Base-by-base conservation (phyloP, 2,329 filamentous ascomycete species). In the Botryotinia calthae region DNA sequence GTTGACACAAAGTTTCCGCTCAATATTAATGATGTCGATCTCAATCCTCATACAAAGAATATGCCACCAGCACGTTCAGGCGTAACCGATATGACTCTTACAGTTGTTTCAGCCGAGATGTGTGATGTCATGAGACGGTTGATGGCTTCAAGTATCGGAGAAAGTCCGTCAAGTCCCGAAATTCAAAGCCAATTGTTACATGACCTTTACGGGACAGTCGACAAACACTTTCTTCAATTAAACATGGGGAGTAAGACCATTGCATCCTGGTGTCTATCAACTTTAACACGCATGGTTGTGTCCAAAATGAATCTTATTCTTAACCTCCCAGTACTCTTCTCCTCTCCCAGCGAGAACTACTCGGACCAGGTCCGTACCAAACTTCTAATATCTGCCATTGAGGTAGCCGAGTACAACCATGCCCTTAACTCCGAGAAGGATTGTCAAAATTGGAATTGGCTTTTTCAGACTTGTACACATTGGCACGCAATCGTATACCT, bases 391-490 rank as follows among this genome's bases (percentile, higher is more conserved):
- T 82, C 86, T 0, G 86, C 85, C 3, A 84, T 88, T 28, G 87
- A 88, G 74, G 82, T 88, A 0, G 86, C 87, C 59, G 87, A 89
- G 77, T 88, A 87, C 76, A 87, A 85, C 73, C 84, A 87, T 74
- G 82, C 84, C 1, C 79, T 90, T n/a, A 87, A 86, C 69, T 81
- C 83, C 4, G 86, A 89, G 72, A 80, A 82, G 3, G 82, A 81
- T 25, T 84, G 83, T 70, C 83, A 83, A 16, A 85, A 82, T 46
- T 82, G 80, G 79, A 80, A 81, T 16, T 84, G 82, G 82, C 22
- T 78, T 28, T 84, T 81, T 67, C 81, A 82, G 25, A 81, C 80
- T n/a, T 82, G 82, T 73, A 80, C 78, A 1, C 81, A 83, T 72
- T 84, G 82, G 82, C 78, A 83, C 74, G 80, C 82, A 12, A 77